Base-by-base conservation (phyloP, 306 rosid species). In the Pterocarpus santalinus region DNA sequence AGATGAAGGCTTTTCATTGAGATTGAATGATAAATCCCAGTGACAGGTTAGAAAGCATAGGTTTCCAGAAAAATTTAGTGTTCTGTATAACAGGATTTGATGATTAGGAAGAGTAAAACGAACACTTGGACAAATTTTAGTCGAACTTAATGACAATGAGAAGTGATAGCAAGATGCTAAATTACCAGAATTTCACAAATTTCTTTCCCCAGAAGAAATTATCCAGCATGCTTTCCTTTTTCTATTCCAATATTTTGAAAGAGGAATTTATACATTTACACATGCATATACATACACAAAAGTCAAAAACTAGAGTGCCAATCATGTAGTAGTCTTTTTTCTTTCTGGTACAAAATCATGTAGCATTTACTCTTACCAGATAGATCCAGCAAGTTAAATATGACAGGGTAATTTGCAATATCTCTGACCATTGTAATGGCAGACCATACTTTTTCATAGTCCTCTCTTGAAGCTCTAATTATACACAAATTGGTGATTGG, bases 401-500 rank as follows among this genome's bases (percentile, higher is more conserved):
- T n/a, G 56, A 91, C 94, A 0, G 90, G 93, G 77, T 56, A 80
- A 81, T 87, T 90, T 63, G 87, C 89, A 84, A 93, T 91, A 55
- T 61, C 85, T 89, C 81, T 89, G 57, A 93, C 83, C 94, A 93
- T 81, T 55, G 97, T 93, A 65, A 90, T 89, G 9, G 99, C 88
- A 52, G 94, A 76, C 97, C 97, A 93, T 57, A 91, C 91, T 63
- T 87, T 88, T 73, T 93, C 90, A 77, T 90, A 77, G 34, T 92
- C 97, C 77, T 93, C 93, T 56, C 96, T 93, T 4, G 94, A 86
- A 72, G 82, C 83, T 82, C 94, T 85, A 82, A 93, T 82, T 41
- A 95, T 89, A 72, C 97, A 93, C 43, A 90, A 13, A 88, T 87
- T 95, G 11, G 97, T 93, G 41, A 90, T 92, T 51, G 92, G 90